Evolutionary conservation across 148 eudicot genomes (phyloP), one percentile per base, ranked within the genome.

Genomic region (Vaccinium vitisidaea): DNA sequence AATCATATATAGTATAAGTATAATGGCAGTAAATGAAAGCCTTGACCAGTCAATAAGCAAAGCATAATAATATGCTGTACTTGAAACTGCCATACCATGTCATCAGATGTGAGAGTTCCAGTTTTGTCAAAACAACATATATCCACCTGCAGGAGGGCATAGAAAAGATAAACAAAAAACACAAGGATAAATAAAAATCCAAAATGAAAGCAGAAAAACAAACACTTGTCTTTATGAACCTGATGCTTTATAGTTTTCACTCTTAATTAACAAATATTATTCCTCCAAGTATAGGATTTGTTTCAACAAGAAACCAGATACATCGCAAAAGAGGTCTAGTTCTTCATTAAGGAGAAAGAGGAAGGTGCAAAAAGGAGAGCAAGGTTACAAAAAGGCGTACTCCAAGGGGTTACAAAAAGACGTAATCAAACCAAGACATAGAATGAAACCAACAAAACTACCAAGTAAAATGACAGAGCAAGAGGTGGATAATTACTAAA

Each of bases 101-200:
- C 99, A 95, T 97, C 99, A 80, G 98, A 97, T 25, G 99, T 95
- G 23, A 97, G 91, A 83, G 99, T 97, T 83, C 99, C 98, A 8
- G 99, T 97, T 89, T 97, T 97, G 89, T 97, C 99, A 89, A 97
- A 97, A 88, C 99, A 97, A 71, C 99, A 97, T 53, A 97, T 93
- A 91, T 97, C 99, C 87, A 97, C 99, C 99, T 97, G 93, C 84
- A 87, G 81, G 80, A 32, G 27, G 32, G 46, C 39, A 54, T 52
- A 69, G 16, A 46, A 43, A 39, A 25, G 36, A 54, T 54, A 0
- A 55, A 25, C 46, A 54, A 30, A 46, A 10, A 84, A 83, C 32
- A 12, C 1, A 46, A 49, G 50, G 5, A 1, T 6, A 1, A 36
- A 58, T 0, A 23, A 55, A 59, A 9, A 55, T 30, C 39, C 21